phyloP scores from a whole-genome alignment of 805 yeast genomes.

The Teunomyces pallodes region DNA sequence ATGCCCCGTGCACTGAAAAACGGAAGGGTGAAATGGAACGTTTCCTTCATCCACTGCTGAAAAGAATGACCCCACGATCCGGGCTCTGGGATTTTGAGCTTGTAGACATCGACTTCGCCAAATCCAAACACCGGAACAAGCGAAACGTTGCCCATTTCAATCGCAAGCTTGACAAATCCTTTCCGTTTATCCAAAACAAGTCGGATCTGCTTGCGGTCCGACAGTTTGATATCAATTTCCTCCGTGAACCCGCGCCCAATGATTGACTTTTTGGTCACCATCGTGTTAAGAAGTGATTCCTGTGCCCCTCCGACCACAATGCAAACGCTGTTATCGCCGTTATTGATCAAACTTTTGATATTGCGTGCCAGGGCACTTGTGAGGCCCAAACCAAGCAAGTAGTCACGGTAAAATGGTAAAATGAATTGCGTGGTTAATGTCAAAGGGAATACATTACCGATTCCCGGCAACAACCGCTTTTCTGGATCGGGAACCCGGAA shows the following conservation, averaged over 20 bases:
- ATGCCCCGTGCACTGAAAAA: slow-evolving; percentile 89
- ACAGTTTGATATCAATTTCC: neutral
- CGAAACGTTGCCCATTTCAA: slow-evolving; percentile 71
- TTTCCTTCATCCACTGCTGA: slow-evolving; percentile 71
- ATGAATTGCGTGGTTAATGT: slow-evolving; percentile 82
- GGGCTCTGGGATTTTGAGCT: slow-evolving; percentile 38
- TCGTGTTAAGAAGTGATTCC: slow-evolving; percentile 63
- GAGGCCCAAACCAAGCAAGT: slow-evolving; percentile 74
- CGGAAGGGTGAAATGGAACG: slow-evolving; percentile 83
- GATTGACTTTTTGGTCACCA: slow-evolving; percentile 31
- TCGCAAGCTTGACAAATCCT: slow-evolving; percentile 86
- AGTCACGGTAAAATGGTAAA: slow-evolving; percentile 84
- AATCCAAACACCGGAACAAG: slow-evolving; percentile 88
- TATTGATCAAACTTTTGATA: slow-evolving; percentile 58
- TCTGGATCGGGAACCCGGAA: slow-evolving; percentile 70
- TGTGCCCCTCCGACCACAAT: slow-evolving; percentile 96
- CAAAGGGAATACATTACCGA: slow-evolving; percentile 67
- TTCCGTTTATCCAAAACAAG: slow-evolving; percentile 73
- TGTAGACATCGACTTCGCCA: slow-evolving; percentile 74
- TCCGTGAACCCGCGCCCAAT: slow-evolving; percentile 35
- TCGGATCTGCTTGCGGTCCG: slow-evolving; percentile 46
- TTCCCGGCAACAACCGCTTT: slow-evolving; percentile 73
- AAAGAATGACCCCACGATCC: slow-evolving; percentile 49
- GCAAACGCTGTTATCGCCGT: slow-evolving; percentile 71
- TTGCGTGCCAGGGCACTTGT: slow-evolving; percentile 80